Conservation (phyloP, 768 basidiomycete species). For the Cubamyces sp. region DNA sequence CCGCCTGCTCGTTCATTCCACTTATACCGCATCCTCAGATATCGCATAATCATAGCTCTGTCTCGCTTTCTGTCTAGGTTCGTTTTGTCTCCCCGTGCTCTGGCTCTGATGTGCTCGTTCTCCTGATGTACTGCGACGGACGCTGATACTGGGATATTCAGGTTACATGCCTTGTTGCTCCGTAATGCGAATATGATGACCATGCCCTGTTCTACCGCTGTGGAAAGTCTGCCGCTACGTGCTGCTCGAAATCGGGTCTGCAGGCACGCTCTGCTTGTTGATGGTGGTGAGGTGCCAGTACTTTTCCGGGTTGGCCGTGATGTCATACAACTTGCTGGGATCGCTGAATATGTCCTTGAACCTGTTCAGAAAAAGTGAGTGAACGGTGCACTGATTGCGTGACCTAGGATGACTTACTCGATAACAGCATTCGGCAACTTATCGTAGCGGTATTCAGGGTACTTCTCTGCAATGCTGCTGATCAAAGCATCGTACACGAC, state of each 20-base stretch:
- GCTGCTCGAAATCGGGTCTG: neutral
- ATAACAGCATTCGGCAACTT: slow-evolving; percentile 61
- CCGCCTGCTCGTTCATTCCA: neutral
- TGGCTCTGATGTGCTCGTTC: neutral
- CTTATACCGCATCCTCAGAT: slow-evolving; percentile 5
- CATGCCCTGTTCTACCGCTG: neutral
- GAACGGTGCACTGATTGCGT: too few relatives aligned
- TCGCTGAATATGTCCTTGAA: too few relatives aligned
- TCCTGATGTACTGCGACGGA: neutral
- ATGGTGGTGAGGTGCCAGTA: slow-evolving; percentile 1
- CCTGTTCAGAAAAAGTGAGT: neutral
- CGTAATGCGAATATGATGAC: neutral
- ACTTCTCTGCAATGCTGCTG: slow-evolving; percentile 54
- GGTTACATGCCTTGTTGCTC: neutral
- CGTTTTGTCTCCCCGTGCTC: neutral
- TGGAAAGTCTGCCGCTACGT: neutral
- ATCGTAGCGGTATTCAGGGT: slow-evolving; percentile 73
- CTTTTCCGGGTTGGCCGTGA: neutral
- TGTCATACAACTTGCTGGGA: neutral
- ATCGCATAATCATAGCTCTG: neutral
- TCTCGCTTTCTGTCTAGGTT: slow-evolving; percentile 3
- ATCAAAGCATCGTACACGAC: slow-evolving; percentile 69
- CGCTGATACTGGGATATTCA: slow-evolving; percentile 3
- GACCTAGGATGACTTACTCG: slow-evolving; percentile 46
- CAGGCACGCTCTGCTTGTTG: slow-evolving; percentile 16